phyloP scores from a whole-genome alignment of 768 basidiomycete species.

The Auricularia sp. region DNA sequence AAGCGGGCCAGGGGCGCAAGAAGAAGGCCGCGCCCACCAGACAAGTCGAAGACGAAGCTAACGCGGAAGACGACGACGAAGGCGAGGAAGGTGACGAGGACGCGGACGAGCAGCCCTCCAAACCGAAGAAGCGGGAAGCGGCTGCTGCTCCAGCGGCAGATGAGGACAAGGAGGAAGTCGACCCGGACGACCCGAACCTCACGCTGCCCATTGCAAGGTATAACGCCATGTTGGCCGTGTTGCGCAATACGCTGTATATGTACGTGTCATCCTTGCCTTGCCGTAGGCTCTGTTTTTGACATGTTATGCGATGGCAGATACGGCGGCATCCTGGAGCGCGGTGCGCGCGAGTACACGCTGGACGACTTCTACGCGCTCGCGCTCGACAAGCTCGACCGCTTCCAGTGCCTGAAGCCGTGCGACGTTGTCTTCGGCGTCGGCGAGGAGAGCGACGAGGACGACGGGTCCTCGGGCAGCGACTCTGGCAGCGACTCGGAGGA shows the following conservation, averaged over 20 bases:
- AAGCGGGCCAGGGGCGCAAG: conserved; percentile 30
- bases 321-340: conserved; percentile 80
- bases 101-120: conserved; percentile 6
- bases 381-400: conserved; percentile 78
- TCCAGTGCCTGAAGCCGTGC: conserved; percentile 59
- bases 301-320: conserved; percentile 37
- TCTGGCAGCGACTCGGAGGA: conserved; percentile 48
- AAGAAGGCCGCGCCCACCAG: conserved; percentile 22
- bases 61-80: conserved; percentile 10
- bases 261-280: conserved; percentile 25
- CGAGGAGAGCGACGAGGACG: conserved; percentile 51
- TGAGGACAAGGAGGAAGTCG: conserved; percentile 20
- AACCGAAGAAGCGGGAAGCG: conserved; percentile 5
- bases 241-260: conserved; percentile 81
- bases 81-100: conserved; percentile 10
- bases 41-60: conserved; percentile 9
- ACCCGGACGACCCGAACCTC: conserved; percentile 54
- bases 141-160: not conserved
- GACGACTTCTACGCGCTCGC: conserved; percentile 79
- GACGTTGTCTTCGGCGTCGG: conserved; percentile 51
- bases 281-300: not conserved
- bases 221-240: conserved; percentile 80
- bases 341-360: conserved; percentile 74
- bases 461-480: conserved; percentile 21
- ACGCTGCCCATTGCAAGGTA: conserved; percentile 65